A percentile compares a stretch with the other conserved stretches of the same genome.
phyloP scores from a whole-genome alignment of 2,329 filamentous ascomycete genomes.

The Ceratocystis variospora region DNA sequence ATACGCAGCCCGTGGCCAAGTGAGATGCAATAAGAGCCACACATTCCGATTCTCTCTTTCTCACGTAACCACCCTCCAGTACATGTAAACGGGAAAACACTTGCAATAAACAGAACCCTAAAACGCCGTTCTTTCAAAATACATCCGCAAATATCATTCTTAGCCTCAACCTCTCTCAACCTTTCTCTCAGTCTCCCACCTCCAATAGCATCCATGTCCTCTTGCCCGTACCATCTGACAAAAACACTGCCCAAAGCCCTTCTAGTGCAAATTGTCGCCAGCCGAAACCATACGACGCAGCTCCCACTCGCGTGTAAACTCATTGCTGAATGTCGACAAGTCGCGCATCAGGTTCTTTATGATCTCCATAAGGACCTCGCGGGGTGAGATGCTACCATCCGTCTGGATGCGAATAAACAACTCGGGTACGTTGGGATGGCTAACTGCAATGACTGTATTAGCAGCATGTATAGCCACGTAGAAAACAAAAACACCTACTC shows the following conservation, averaged over 20 bases:
- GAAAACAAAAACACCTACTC: constrained; percentile 35
- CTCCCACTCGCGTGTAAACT: constrained; percentile 88
- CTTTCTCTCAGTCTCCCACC: background rate
- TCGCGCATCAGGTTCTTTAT: constrained; percentile 74
- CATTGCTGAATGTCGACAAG: constrained; percentile 63
- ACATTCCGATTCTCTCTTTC: background rate
- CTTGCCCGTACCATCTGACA: background rate
- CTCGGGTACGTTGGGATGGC: constrained; percentile 48
- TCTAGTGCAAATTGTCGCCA: constrained; percentile 32
- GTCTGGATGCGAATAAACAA: constrained; percentile 73
- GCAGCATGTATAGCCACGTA: background rate
- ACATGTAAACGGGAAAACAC: background rate
- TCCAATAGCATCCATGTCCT: background rate
- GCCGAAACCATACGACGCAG: constrained; percentile 70
- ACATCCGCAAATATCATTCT: background rate
- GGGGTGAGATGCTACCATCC: constrained; percentile 75
- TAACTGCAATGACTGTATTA: constrained; percentile 29
- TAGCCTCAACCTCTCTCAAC: background rate
- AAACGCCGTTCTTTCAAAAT: constrained; percentile 8
- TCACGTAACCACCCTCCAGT: background rate
- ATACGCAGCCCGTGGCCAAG: background rate
- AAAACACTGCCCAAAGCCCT: background rate
- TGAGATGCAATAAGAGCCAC: background rate
- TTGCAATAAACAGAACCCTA: constrained; percentile 4
- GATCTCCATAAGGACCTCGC: constrained; percentile 67